Base-by-base conservation (phyloP, 495 filamentous ascomycete genomes). In the Lepraria neglecta region DNA sequence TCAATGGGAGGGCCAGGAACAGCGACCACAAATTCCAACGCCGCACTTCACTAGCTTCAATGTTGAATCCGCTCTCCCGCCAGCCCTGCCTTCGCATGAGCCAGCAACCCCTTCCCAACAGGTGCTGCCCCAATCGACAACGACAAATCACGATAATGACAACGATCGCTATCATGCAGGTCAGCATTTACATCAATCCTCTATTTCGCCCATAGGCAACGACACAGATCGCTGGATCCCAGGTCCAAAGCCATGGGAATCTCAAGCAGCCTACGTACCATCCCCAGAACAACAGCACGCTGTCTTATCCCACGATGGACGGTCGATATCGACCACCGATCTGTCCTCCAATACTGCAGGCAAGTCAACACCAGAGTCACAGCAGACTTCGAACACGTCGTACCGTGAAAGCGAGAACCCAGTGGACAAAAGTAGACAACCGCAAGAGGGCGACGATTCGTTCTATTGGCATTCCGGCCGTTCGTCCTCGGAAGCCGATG, bases 391-490 rank as follows among this genome's bases (percentile, higher is more conserved):
- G 6, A 63, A 66, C 35, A 66, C 64, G n/a, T 65, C 64, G 28
- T 66, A 62, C 35, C 61, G 60, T 11, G 64, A 59, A 44, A 55
- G 24, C 15, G 64, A 66, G 6, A 53, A 56, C 21, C 62, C n/a
- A 46, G 38, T 14, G 9, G 53, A 60, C n/a, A n/a, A 14, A 10
- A 51, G 17, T 19, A 58, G 42, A 51, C 15, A 46, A 31, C 61
- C 62, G 38, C 61, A 58, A 45, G 61, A 65, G 52, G 58, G 59
- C 38, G 62, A 64, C 42, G 67, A 69, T 45, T 64, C 64, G 1
- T 69, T 69, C 52, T 67, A 69, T 38, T 67, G 64, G 67, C 61
- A 66, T 30, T 69, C 67, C 31, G 61, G 61, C 45, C 67, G 61
- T 44, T 67, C 67, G 15, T 66, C 64, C 7, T 63, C 61, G 24